phyloP scores from a whole-genome alignment of 352 stramenopile species.

The Globisporangium radiosum region DNA sequence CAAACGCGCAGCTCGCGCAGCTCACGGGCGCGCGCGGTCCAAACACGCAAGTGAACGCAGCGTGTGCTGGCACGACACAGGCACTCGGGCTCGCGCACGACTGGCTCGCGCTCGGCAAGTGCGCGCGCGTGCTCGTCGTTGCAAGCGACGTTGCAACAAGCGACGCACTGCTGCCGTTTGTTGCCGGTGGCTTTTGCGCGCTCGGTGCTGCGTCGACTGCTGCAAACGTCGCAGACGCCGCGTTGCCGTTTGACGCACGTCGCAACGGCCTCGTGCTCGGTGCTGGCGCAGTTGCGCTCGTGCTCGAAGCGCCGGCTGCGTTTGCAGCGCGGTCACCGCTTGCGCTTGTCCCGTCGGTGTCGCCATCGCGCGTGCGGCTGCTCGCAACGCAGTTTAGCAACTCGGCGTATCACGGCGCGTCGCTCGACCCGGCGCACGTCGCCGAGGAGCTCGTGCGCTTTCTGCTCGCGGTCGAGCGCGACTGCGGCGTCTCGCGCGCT shows the following conservation, averaged over 20 bases:
- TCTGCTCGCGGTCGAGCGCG: slow-evolving; percentile 80
- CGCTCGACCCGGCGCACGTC: slow-evolving; percentile 92
- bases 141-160: slow-evolving; percentile 91
- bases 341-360: no score
- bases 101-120: slow-evolving; percentile 90
- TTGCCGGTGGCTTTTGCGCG: slow-evolving; percentile 92
- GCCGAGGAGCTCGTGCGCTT: slow-evolving; percentile 89
- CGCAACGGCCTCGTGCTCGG: slow-evolving; percentile 94
- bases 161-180: slow-evolving; percentile 88
- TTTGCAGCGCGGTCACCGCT: slow-evolving; percentile 12
- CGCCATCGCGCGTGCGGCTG: slow-evolving; percentile 46
- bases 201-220: slow-evolving; percentile 91
- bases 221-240: slow-evolving; percentile 62
- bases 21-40: slow-evolving; percentile 90
- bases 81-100: slow-evolving; percentile 91
- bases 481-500: slow-evolving; percentile 88
- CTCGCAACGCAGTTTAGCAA: slow-evolving; percentile 94
- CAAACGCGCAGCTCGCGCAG: slow-evolving; percentile 95
- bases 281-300: slow-evolving; percentile 80
- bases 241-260: slow-evolving; percentile 89
- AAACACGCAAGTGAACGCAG: slow-evolving; percentile 96
- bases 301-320: slow-evolving; percentile 55
- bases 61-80: slow-evolving; percentile 92
- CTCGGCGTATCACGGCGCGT: slow-evolving; percentile 93
- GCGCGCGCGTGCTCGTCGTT: slow-evolving; percentile 93